These are phyloP conservation scores for Diaporthe humulicola DNA, from an alignment of 2,329 filamentous ascomycete genomes.

Conservation along the genomic window DNA sequence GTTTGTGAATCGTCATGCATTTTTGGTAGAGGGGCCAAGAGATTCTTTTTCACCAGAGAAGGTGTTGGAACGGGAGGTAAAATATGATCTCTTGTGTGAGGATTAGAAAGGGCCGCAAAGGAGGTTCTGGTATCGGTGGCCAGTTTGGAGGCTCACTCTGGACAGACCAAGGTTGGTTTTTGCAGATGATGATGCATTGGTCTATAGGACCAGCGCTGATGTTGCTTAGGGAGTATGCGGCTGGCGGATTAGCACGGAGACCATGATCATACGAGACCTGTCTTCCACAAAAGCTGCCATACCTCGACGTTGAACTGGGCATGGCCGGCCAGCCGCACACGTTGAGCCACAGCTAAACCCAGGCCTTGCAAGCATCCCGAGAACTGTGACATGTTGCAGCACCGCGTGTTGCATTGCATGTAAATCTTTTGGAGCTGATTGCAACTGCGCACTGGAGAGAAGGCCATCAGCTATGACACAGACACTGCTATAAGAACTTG, in stretches of 20 bases:
- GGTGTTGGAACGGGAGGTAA: neutral
- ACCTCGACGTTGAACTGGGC: neutral
- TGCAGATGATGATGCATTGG: neutral
- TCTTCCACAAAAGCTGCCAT: neutral
- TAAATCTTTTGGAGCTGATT: too few relatives aligned
- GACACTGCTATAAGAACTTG: neutral
- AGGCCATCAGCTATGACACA: neutral
- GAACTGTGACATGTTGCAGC: neutral
- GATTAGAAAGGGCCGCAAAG: neutral
- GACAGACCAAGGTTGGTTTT: neutral
- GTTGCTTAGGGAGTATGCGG: neutral
- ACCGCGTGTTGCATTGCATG: neutral
- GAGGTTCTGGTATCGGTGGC: too few relatives aligned
- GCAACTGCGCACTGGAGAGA: neutral
- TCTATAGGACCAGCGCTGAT: neutral
- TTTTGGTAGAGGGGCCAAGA: neutral
- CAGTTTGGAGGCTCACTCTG: neutral
- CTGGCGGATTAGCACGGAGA: neutral
- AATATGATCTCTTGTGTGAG: too few relatives aligned
- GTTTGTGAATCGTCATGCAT: neutral
- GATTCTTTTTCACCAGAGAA: neutral
- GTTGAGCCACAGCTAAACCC: neutral
- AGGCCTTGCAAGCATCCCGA: neutral
- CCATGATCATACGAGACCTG: neutral
- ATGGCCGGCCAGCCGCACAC: neutral